phyloP scores from a whole-genome alignment of 2,329 filamentous ascomycete genomes.

The Fusarium lateritium region DNA sequence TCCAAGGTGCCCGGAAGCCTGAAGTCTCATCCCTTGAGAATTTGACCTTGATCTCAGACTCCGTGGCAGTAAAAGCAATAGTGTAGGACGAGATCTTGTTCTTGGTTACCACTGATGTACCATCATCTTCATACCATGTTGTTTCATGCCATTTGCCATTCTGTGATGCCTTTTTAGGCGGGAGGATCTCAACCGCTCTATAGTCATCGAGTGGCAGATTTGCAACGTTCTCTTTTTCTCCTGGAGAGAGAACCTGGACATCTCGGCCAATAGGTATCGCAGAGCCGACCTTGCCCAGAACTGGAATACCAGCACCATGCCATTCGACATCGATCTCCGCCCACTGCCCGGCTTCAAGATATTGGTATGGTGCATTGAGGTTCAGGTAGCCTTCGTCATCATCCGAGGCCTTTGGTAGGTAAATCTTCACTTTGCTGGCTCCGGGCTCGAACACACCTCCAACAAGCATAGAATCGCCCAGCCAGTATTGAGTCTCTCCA shows the following conservation, averaged over 20 bases:
- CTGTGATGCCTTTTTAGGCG: slow-evolving; percentile 44
- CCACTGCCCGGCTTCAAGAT: slow-evolving; percentile 63
- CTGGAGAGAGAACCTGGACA: slow-evolving; percentile 55
- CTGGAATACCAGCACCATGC: slow-evolving; percentile 59
- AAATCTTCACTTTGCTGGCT: slow-evolving; percentile 67
- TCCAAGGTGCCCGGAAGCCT: slow-evolving; percentile 55
- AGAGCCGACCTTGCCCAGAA: slow-evolving; percentile 58
- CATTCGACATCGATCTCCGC: slow-evolving; percentile 58
- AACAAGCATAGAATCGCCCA: slow-evolving; percentile 76
- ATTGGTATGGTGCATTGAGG: slow-evolving; percentile 72
- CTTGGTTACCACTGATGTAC: slow-evolving; percentile 51
- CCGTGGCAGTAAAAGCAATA: slow-evolving; percentile 45
- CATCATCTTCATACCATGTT: slow-evolving; percentile 58
- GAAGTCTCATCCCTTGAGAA: slow-evolving; percentile 52
- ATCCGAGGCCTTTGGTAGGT: slow-evolving; percentile 71
- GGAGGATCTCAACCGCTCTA: slow-evolving; percentile 61
- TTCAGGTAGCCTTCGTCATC: slow-evolving; percentile 73
- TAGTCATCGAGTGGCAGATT: slow-evolving; percentile 59
- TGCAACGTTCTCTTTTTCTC: slow-evolving; percentile 57
- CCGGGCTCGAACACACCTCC: slow-evolving; percentile 77
- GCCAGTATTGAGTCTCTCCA: slow-evolving; percentile 81
- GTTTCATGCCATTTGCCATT: slow-evolving; percentile 49
- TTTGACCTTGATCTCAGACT: slow-evolving; percentile 45
- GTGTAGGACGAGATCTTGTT: slow-evolving; percentile 54
- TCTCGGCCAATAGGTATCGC: slow-evolving; percentile 58